A percentile compares a stretch with the other conserved stretches of the same genome.
These are phyloP conservation scores for Hirschioporus abietinus DNA, from an alignment of 768 basidiomycete species.

Conservation along the genomic window DNA sequence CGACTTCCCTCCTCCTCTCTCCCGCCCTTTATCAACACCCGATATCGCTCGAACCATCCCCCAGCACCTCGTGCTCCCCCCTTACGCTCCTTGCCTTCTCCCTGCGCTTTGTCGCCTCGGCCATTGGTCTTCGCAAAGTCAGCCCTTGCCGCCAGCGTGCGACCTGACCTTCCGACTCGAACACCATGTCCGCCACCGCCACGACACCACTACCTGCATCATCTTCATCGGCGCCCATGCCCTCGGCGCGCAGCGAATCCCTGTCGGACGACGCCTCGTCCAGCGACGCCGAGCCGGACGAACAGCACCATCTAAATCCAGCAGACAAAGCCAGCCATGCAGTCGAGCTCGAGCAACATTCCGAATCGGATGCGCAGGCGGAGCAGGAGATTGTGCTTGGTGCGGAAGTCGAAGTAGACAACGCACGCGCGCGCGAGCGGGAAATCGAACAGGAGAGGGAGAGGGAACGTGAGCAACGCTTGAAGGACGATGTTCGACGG, in stretches of 20 bases:
- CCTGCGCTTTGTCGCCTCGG: no score
- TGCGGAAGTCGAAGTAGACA: background rate
- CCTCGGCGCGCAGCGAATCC: background rate
- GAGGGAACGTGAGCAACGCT: background rate
- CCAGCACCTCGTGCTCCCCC: background rate
- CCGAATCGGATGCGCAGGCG: constrained; percentile 12
- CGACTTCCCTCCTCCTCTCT: background rate
- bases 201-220: background rate
- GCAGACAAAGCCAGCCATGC: no score
- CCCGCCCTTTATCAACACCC: background rate
- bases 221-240: background rate
- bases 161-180: no score
- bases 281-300: background rate
- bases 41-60: background rate
- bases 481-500: constrained; percentile 13
- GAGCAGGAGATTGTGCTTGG: constrained; percentile 9
- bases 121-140: no score
- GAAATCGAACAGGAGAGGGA: background rate
- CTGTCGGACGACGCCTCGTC: background rate
- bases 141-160: no score
- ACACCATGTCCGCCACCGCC: background rate
- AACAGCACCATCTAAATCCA: background rate
- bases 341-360: background rate
- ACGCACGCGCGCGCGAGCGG: background rate
- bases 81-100: background rate